Percentiles rank a stretch among this genome's conserved stretches.
Evolutionary conservation across 2,329 filamentous ascomycete genomes (phyloP).

Genomic region (Fusarium floridanum): DNA sequence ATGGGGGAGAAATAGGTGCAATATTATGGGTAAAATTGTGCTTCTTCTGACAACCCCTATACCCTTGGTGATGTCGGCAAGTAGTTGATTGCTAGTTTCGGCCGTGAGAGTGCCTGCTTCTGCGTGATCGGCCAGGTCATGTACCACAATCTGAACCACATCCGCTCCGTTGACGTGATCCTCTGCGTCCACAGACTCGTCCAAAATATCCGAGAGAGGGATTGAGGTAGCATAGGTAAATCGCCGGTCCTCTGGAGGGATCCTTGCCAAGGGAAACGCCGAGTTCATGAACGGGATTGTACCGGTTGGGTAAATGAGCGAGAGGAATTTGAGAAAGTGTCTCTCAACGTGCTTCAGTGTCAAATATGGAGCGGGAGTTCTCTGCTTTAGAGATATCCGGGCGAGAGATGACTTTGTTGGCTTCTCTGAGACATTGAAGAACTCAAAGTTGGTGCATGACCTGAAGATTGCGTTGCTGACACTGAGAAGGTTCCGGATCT

Average conservation of each 20-base stretch:
- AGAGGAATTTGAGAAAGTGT: slow-evolving; percentile 77
- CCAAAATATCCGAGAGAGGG: slow-evolving; percentile 68
- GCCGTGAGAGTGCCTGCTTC: slow-evolving; percentile 31
- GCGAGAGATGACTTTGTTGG: slow-evolving; percentile 44
- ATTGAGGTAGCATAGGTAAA: slow-evolving; percentile 78
- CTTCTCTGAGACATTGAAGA: slow-evolving; percentile 78
- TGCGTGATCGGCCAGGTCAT: slow-evolving; percentile 27
- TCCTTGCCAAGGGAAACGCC: slow-evolving; percentile 73
- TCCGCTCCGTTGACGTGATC: slow-evolving; percentile 75
- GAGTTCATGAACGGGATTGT: slow-evolving; percentile 71
- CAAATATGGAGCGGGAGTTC: slow-evolving; percentile 69
- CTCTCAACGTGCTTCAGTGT: slow-evolving; percentile 76
- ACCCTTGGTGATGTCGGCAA: slow-evolving; percentile 67
- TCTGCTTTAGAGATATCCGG: slow-evolving; percentile 44
- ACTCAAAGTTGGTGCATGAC: slow-evolving; percentile 79
- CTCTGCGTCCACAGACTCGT: slow-evolving; percentile 69
- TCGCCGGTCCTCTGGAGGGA: slow-evolving; percentile 69
- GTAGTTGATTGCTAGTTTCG: slow-evolving; percentile 49
- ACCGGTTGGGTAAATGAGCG: slow-evolving; percentile 67
- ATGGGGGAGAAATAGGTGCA: slow-evolving; percentile 59
- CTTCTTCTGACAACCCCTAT: slow-evolving; percentile 72
- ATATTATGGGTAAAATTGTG: slow-evolving; percentile 71
- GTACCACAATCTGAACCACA: slow-evolving; percentile 72
- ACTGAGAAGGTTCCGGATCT: slow-evolving; percentile 69
- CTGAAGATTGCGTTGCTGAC: slow-evolving; percentile 71